Conservation (phyloP, 805 yeast genomes). For the Nakazawaea holstii region DNA sequence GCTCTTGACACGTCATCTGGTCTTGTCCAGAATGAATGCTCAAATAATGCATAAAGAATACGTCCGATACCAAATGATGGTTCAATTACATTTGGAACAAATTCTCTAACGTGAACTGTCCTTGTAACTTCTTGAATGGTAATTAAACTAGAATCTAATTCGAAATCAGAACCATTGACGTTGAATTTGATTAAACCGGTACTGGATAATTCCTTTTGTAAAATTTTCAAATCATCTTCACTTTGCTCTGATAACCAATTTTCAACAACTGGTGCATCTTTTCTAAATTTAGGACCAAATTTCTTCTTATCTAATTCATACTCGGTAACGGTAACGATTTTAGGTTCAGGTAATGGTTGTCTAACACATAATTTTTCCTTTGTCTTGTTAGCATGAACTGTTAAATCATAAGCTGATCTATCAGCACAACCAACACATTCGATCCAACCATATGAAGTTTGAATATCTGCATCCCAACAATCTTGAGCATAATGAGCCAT, state of each 20-base stretch:
- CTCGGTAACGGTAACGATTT: slow-evolving; percentile 76
- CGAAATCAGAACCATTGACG: slow-evolving; percentile 66
- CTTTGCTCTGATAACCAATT: slow-evolving; percentile 69
- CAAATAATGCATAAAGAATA: slow-evolving; percentile 86
- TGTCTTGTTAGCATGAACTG: slow-evolving; percentile 92
- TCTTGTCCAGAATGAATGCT: slow-evolving; percentile 93
- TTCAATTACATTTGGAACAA: slow-evolving; percentile 94
- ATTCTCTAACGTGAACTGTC: slow-evolving; percentile 91
- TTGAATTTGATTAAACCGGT: slow-evolving; percentile 60
- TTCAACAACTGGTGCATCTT: slow-evolving; percentile 92
- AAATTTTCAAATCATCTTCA: slow-evolving; percentile 78
- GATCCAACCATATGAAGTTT: slow-evolving; percentile 97
- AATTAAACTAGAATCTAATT: slow-evolving; percentile 67
- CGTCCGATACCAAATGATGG: slow-evolving; percentile 99
- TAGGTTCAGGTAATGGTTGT: slow-evolving; percentile 80
- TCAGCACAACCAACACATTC: slow-evolving; percentile 99
- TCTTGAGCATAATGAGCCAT: slow-evolving; percentile 99
- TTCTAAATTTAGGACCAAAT: slow-evolving; percentile 97
- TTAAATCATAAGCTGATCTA: slow-evolving; percentile 94
- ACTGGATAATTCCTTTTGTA: slow-evolving; percentile 59
- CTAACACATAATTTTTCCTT: slow-evolving; percentile 94
- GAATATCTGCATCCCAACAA: slow-evolving; percentile 99
- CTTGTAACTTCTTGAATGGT: slow-evolving; percentile 72
- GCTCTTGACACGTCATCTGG: slow-evolving; percentile 79
- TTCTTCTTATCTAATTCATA: slow-evolving; percentile 88